phyloP scores from a whole-genome alignment of 148 eudicot genomes.

The Vaccinium darrowii region DNA sequence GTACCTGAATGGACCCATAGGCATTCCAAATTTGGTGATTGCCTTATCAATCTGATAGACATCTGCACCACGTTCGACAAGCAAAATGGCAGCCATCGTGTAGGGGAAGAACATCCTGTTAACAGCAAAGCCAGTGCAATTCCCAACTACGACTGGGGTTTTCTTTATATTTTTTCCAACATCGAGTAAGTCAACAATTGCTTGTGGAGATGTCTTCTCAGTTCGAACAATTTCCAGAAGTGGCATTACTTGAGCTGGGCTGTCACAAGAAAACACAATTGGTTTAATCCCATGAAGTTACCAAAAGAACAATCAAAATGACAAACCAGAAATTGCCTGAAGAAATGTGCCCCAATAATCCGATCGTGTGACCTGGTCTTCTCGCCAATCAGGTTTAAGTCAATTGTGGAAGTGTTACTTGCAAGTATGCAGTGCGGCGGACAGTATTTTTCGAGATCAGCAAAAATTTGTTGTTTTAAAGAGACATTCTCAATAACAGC shows the following conservation, averaged over 20 bases:
- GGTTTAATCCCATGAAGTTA: background rate
- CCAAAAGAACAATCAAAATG: background rate
- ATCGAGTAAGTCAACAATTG: constrained; percentile 71
- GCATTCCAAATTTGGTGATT: constrained; percentile 91
- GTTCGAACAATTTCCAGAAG: constrained; percentile 94
- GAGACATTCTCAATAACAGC: constrained; percentile 87
- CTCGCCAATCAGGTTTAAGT: constrained; percentile 81
- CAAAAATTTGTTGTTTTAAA: constrained; percentile 12
- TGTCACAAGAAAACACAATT: constrained; percentile 25
- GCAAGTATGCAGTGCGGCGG: constrained; percentile 92
- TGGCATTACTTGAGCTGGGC: constrained; percentile 97
- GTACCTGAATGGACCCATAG: constrained; percentile 96
- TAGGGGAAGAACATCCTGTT: constrained; percentile 90
- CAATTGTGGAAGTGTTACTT: constrained; percentile 97
- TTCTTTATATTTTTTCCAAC: constrained; percentile 87
- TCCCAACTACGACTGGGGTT: constrained; percentile 90
- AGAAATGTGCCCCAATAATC: constrained; percentile 87
- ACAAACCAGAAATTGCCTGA: constrained; percentile 48
- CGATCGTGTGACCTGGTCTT: constrained; percentile 79
- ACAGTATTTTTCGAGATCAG: constrained; percentile 74
- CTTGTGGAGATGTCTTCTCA: constrained; percentile 84
- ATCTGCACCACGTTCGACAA: constrained; percentile 77
- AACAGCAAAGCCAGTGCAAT: constrained; percentile 97
- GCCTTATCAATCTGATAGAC: constrained; percentile 71
- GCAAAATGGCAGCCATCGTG: constrained; percentile 79